phyloP scores from a whole-genome alignment of 1,284 basidiomycete species.

The Tylopilus sp. region DNA sequence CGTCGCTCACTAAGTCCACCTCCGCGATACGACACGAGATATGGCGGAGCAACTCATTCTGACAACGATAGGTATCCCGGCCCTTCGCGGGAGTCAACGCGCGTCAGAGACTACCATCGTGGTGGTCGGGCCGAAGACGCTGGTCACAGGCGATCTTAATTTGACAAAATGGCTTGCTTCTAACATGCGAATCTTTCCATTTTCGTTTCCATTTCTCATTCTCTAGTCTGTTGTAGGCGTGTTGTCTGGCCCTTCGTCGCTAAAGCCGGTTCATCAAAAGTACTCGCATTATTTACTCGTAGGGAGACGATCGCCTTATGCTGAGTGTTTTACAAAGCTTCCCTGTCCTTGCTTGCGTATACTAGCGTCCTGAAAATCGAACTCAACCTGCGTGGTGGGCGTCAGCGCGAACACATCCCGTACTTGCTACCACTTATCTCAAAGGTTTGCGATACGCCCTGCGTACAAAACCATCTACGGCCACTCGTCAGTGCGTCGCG shows the following conservation, averaged over 20 bases:
- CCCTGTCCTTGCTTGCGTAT: constrained; percentile 8
- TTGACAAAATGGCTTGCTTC: constrained; percentile 2
- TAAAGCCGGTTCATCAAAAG: constrained; percentile 4
- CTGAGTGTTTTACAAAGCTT: constrained; percentile 4
- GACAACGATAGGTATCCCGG: constrained; percentile 41
- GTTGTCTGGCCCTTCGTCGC: constrained; percentile 3
- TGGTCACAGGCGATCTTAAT: constrained; percentile 38
- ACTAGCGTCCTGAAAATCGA: constrained; percentile 10
- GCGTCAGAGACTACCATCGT: constrained; percentile 61
- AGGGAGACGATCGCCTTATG: not conserved
- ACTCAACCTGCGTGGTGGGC: constrained; percentile 2
- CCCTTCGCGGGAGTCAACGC: constrained; percentile 39
- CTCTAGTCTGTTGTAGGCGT: not conserved
- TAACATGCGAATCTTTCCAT: constrained; percentile 5
- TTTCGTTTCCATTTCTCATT: not conserved
- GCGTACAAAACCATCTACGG: not conserved
- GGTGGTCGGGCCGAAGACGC: constrained; percentile 46
- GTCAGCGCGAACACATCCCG: not conserved
- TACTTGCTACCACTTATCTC: not conserved
- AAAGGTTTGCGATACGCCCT: not conserved
- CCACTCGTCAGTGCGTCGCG: not conserved
- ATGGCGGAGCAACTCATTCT: constrained; percentile 39
- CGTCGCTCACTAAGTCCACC: constrained; percentile 71
- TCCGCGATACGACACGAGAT: constrained; percentile 45
- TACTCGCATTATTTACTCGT: constrained; percentile 10